Evolutionary conservation across 441 rosid genomes (phyloP).

Genomic region (Rhodomyrtus psidioides): DNA sequence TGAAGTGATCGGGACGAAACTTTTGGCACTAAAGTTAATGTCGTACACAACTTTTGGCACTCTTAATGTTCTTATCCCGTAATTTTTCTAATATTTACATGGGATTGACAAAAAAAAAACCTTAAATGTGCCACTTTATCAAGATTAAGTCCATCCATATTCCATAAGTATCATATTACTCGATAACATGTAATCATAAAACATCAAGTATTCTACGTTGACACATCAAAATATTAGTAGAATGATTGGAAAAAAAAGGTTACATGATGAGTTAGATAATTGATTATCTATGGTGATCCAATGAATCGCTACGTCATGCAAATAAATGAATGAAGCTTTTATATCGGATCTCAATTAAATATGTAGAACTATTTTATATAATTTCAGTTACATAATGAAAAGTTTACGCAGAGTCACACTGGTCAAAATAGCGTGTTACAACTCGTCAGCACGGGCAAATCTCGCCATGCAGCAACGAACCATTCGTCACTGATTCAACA

Average conservation of each 20-base stretch:
- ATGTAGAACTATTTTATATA: rapidly evolving
- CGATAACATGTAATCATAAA: not conserved
- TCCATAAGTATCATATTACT: not conserved
- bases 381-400: not conserved
- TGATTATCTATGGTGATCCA: not conserved
- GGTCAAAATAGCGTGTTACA: not conserved
- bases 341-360: not conserved
- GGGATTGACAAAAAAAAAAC: rapidly evolving
- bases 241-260: not conserved
- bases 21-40: too few species aligned
- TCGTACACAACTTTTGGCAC: too few species aligned
- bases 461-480: not conserved
- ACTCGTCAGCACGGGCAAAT: not conserved
- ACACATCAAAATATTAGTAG: not conserved
- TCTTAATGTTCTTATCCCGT: too few species aligned
- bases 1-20: too few species aligned
- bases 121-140: not conserved
- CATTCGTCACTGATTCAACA: not conserved
- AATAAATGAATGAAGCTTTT: not conserved
- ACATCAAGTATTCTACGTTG: not conserved
- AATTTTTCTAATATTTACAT: not conserved
- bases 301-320: not conserved
- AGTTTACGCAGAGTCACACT: not conserved
- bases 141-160: not conserved
- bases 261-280: not conserved